Conservation (phyloP, 2,329 filamentous ascomycete species). For the Neonectria magnoliae region DNA sequence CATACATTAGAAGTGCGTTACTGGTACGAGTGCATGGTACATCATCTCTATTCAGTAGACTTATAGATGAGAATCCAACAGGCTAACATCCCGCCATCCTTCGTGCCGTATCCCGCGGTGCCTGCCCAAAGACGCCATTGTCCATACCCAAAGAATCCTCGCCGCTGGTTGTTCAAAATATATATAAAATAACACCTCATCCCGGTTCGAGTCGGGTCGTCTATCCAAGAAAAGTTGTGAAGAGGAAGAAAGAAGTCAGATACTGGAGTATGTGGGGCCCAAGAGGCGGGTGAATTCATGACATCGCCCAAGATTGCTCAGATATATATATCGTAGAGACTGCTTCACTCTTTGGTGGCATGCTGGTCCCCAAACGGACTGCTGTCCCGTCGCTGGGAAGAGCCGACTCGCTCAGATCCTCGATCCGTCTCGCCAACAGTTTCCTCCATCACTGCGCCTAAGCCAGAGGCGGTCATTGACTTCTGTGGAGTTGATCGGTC, state of each 20-base stretch:
- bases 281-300: constrained; percentile 33
- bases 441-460: constrained; percentile 67
- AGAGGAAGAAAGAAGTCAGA: constrained; percentile 32
- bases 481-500: constrained; percentile 43
- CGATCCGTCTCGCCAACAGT: constrained; percentile 50
- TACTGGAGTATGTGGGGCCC: constrained; percentile 21
- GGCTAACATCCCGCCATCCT: constrained; percentile 41
- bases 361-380: constrained; percentile 70
- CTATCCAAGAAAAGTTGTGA: constrained; percentile 40
- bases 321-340: constrained; percentile 26
- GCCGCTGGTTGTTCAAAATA: constrained; percentile 32
- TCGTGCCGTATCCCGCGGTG: constrained; percentile 42
- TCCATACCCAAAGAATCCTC: constrained; percentile 37
- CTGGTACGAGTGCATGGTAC: constrained; percentile 12
- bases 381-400: constrained; percentile 44
- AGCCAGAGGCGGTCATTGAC: constrained; percentile 53
- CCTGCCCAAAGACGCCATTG: constrained; percentile 44
- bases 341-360: constrained; percentile 60
- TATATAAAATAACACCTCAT: constrained; percentile 39
- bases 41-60: constrained; percentile 45
- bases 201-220: constrained; percentile 34
- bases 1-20: background rate
- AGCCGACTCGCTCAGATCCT: constrained; percentile 38
- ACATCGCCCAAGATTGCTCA: constrained; percentile 28
- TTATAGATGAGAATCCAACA: constrained; percentile 35